Conservation (phyloP, 2,329 filamentous ascomycete species). For the Tolypocladium inflatum region DNA sequence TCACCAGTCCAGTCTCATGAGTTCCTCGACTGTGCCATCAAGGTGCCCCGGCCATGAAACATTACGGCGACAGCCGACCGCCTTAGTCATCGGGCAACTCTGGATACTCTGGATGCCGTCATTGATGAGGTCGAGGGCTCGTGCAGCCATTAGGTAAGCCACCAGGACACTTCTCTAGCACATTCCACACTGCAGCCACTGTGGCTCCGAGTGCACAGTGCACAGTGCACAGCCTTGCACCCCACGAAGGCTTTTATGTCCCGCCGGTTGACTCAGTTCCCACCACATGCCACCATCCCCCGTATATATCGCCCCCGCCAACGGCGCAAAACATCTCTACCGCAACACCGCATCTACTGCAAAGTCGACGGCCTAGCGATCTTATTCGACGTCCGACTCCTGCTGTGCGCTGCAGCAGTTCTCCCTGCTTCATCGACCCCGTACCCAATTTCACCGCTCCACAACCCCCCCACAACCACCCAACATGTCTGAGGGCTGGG, state of each 20-base stretch:
- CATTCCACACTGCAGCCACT: slow-evolving; percentile 3
- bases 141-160: neutral
- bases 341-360: neutral
- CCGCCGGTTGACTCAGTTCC: slow-evolving; percentile 28
- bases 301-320: slow-evolving; percentile 15
- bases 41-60: slow-evolving; percentile 11
- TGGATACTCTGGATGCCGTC: neutral
- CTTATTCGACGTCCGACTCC: neutral
- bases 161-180: slow-evolving; percentile 4
- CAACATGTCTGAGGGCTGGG: slow-evolving; percentile 52
- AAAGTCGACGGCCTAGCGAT: neutral
- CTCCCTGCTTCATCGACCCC: neutral
- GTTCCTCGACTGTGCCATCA: slow-evolving; percentile 14
- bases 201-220: neutral
- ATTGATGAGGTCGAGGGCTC: neutral
- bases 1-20: neutral
- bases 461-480: neutral
- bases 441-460: neutral
- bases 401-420: neutral
- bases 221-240: neutral
- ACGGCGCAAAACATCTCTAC: neutral
- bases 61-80: neutral
- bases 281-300: slow-evolving; percentile 17
- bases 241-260: slow-evolving; percentile 14
- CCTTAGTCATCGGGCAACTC: neutral